Base-by-base conservation (phyloP, 495 filamentous ascomycete species). In the Talaromyces trachyspermus region DNA sequence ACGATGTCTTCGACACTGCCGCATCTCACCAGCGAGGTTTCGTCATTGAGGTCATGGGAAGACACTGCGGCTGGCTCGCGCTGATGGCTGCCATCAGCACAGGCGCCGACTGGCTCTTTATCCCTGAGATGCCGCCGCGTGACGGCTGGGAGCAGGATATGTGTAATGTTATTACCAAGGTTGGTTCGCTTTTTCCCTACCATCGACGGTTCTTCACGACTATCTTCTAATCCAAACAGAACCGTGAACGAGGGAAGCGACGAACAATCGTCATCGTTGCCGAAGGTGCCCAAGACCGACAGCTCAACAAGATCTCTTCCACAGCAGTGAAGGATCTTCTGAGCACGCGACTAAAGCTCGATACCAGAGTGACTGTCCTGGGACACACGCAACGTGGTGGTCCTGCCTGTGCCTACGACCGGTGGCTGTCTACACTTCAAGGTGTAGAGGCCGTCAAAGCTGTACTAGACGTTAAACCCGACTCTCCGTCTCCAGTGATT, bases 11-110 rank as follows among this genome's bases (percentile, higher is more conserved):
- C 63, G 89, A 92, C 25, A 99, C 94, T 2, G 94, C 94, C 5
- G 88, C 82, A 29, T 95, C 88, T n/a, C 94, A 97, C 67, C 95
- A 95, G 47, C 75, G 94, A 54, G 94, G 94, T 30, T 99, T 99
- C 64, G 91, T 99, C 23, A 84, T 99, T 55, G 94, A 97, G 63
- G 94, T 97, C 39, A 99, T 99, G 94, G 94, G 94, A n/a, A 79
- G 94, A 47, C 91, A 97, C 67, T 99, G 94, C 58, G 94, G 94
- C 32, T 99, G 94, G 94, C 71, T 99, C 42, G 94, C 92, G 35
- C 72, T 99, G 37, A 96, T 96, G 89, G 85, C 94, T 10, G 92
- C 89, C 49, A 88, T 97, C 43, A 89, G 87, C 49, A 95, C 88
- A 2, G 94, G 92, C 22, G 91, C 94, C 4, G 94, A 99, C 65